Conservation (phyloP, 495 filamentous ascomycete species). For the Aspergillus saccharolyticus region DNA sequence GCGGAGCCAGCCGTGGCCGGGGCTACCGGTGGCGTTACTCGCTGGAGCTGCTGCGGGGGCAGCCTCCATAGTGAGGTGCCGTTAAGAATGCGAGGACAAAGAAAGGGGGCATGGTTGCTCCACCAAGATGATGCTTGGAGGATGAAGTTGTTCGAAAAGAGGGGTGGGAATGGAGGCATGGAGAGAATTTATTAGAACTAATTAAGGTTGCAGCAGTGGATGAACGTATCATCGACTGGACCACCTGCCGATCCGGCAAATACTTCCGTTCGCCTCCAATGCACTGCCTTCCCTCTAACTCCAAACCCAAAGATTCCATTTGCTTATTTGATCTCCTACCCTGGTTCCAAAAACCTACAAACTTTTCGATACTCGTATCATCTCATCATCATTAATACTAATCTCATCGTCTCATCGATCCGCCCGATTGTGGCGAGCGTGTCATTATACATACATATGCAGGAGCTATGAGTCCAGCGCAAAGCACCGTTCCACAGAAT, state of each 20-base stretch:
- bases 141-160: too few relatives aligned
- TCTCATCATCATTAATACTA: neutral
- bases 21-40: neutral
- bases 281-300: too few relatives aligned
- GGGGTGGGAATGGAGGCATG: too few relatives aligned
- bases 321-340: too few relatives aligned
- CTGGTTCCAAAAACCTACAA: too few relatives aligned
- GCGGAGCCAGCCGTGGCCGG: neutral
- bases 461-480: conserved; percentile 17
- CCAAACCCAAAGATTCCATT: too few relatives aligned
- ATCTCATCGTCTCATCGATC: neutral
- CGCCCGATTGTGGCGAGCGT: neutral
- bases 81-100: neutral
- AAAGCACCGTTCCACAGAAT: conserved; percentile 35
- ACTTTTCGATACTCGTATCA: neutral
- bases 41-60: neutral
- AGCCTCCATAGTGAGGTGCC: neutral
- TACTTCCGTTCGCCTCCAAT: neutral
- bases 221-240: neutral
- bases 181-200: neutral
- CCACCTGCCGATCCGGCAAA: neutral
- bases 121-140: neutral
- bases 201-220: neutral
- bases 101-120: neutral
- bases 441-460: neutral